Evolutionary conservation across 306 rosid genomes (phyloP).

Genomic region (Sechiopsis laciniata): DNA sequence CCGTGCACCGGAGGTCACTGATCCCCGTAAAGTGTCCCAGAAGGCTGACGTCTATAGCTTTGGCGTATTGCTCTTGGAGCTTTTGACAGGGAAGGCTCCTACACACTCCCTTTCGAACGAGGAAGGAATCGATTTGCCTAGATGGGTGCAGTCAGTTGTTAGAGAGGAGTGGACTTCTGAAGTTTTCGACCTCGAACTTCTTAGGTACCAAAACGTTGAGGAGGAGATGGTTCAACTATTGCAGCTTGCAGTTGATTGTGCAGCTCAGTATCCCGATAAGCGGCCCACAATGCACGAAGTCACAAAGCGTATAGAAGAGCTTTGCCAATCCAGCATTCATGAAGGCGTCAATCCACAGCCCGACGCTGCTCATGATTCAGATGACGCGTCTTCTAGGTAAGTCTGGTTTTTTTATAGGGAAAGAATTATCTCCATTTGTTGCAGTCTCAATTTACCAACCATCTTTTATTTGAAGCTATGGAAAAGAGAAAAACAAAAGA

Average conservation of each 20-base stretch:
- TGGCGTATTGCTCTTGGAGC: conserved; percentile 46
- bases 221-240: conserved; percentile 50
- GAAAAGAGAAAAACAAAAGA: background rate
- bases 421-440: background rate
- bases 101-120: conserved; percentile 39
- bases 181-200: conserved; percentile 48
- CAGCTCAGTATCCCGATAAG: conserved; percentile 45
- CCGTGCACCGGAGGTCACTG: conserved; percentile 51
- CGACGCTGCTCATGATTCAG: conserved; percentile 22
- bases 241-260: conserved; percentile 49
- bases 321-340: conserved; percentile 27
- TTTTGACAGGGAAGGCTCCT: conserved; percentile 48
- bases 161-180: conserved; percentile 50
- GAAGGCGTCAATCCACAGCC: conserved; percentile 24
- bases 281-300: conserved; percentile 41
- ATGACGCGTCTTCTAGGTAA: conserved; percentile 23
- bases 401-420: conserved; percentile 15
- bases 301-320: conserved; percentile 40
- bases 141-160: conserved; percentile 52
- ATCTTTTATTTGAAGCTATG: conserved; percentile 18
- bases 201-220: conserved; percentile 43
- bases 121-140: conserved; percentile 52
- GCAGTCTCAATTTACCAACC: background rate
- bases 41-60: conserved; percentile 52
- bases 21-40: conserved; percentile 47